Conservation (phyloP, 2,329 filamentous ascomycete species). For the Teratosphaeriaceae sp. region DNA sequence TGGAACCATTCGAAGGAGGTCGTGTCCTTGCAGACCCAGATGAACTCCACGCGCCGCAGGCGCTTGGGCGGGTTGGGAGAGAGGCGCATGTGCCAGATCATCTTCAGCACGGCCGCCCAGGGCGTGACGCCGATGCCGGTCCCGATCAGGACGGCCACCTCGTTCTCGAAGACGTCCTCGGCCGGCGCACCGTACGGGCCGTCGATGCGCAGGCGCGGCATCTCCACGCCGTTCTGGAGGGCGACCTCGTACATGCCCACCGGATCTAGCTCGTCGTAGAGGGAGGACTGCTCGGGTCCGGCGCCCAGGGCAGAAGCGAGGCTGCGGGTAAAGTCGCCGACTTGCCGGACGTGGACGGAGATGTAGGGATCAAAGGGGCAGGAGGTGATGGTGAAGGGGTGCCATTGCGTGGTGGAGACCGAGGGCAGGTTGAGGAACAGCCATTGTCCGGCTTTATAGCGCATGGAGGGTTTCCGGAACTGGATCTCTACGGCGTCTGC, state of each 20-base stretch:
- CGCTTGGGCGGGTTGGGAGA: slow-evolving; percentile 82
- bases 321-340: slow-evolving; percentile 90
- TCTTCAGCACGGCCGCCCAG: slow-evolving; percentile 85
- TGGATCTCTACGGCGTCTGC: slow-evolving; percentile 92
- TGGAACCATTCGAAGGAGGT: slow-evolving; percentile 99
- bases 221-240: slow-evolving; percentile 83
- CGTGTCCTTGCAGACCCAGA: slow-evolving; percentile 97
- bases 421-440: slow-evolving; percentile 91
- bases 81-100: slow-evolving; percentile 94
- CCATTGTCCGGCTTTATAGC: slow-evolving; percentile 98
- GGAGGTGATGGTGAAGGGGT: slow-evolving; percentile 98
- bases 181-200: slow-evolving; percentile 95
- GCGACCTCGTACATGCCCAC: slow-evolving; percentile 98
- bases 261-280: slow-evolving; percentile 85
- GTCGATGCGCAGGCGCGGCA: slow-evolving; percentile 85
- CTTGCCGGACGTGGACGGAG: slow-evolving; percentile 89
- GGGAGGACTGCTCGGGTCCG: slow-evolving; percentile 75
- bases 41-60: slow-evolving; percentile 92
- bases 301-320: slow-evolving; percentile 89
- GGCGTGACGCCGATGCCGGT: slow-evolving; percentile 84
- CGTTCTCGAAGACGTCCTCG: slow-evolving; percentile 93
- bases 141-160: slow-evolving; percentile 78
- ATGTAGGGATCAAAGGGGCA: slow-evolving; percentile 95
- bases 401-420: slow-evolving; percentile 88
- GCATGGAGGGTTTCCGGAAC: slow-evolving; percentile 93